These are phyloP conservation scores for Hericium erinaceus DNA, from an alignment of 768 basidiomycete genomes.

Conservation along the genomic window DNA sequence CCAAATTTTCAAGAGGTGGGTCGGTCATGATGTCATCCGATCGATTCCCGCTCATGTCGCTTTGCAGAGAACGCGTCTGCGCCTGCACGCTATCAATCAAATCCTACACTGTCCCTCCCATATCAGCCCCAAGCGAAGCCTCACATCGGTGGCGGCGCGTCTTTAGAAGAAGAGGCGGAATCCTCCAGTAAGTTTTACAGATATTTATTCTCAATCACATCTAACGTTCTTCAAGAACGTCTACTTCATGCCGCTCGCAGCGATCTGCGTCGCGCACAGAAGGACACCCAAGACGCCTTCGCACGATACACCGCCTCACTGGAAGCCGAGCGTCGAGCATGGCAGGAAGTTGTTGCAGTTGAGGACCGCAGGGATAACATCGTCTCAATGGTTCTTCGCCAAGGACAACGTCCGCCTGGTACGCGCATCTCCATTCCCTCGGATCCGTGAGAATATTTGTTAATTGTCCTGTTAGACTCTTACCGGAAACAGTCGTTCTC, in stretches of 20 bases:
- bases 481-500: background rate
- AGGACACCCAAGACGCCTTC: slow-evolving; percentile 12
- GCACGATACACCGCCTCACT: slow-evolving; percentile 9
- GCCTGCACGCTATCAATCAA: slow-evolving; percentile 1
- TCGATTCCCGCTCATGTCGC: background rate
- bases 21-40: background rate
- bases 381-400: slow-evolving; percentile 13
- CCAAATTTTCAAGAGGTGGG: slow-evolving; percentile 3
- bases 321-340: slow-evolving; percentile 10
- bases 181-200: slow-evolving; percentile 4
- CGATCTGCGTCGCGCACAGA: slow-evolving; percentile 13
- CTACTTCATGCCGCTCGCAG: slow-evolving; percentile 8
- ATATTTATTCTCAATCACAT: too few species aligned
- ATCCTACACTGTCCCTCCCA: background rate
- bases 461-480: slow-evolving; percentile 4
- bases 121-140: background rate
- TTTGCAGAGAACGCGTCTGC: background rate
- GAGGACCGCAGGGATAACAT: slow-evolving; percentile 13
- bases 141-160: slow-evolving; percentile 1
- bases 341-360: slow-evolving; percentile 8
- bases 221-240: background rate
- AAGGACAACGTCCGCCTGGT: slow-evolving; percentile 9
- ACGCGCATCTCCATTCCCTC: slow-evolving; percentile 4
- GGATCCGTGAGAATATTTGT: slow-evolving; percentile 1
- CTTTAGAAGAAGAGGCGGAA: slow-evolving; percentile 12